A percentile compares a stretch with the other conserved stretches of the same genome.
These are phyloP conservation scores for Auriscalpium orientale DNA, from an alignment of 768 basidiomycete genomes.

Conservation along the genomic window DNA sequence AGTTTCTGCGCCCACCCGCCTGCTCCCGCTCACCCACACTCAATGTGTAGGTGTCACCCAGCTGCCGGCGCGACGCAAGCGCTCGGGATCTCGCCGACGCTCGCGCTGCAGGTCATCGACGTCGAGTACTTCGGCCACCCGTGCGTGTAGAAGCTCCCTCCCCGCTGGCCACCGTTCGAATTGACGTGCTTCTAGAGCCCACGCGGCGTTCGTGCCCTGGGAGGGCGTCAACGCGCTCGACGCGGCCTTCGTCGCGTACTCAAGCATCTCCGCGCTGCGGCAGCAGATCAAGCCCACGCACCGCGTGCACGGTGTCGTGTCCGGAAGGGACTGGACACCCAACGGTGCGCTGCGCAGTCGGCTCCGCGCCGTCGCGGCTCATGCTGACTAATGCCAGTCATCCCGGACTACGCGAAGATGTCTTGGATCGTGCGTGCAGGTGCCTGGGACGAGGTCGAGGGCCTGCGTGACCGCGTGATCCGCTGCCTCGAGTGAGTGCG, in stretches of 20 bases:
- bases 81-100: constrained; percentile 43
- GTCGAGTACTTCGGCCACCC: constrained; percentile 71
- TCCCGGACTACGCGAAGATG: constrained; percentile 78
- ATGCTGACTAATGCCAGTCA: constrained; percentile 38
- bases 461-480: constrained; percentile 49
- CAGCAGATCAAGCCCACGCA: constrained; percentile 83
- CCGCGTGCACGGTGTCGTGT: constrained; percentile 71
- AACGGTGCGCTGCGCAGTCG: constrained; percentile 44
- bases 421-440: constrained; percentile 67
- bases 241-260: constrained; percentile 81
- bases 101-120: constrained; percentile 56
- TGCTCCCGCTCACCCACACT: not conserved
- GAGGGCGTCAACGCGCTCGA: constrained; percentile 84
- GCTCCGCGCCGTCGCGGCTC: not conserved
- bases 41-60: constrained; percentile 61
- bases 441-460: constrained; percentile 45
- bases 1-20: not conserved
- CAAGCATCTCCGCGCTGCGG: constrained; percentile 67
- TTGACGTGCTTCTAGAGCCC: constrained; percentile 41
- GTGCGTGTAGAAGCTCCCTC: constrained; percentile 31
- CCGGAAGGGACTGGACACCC: constrained; percentile 58
- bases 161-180: not conserved
- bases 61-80: constrained; percentile 45
- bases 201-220: constrained; percentile 79
- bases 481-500: constrained; percentile 63